These are phyloP conservation scores for Cetraspora pellucida DNA, from an alignment of 192 early-diverging fungal genomes.

Conservation along the genomic window DNA sequence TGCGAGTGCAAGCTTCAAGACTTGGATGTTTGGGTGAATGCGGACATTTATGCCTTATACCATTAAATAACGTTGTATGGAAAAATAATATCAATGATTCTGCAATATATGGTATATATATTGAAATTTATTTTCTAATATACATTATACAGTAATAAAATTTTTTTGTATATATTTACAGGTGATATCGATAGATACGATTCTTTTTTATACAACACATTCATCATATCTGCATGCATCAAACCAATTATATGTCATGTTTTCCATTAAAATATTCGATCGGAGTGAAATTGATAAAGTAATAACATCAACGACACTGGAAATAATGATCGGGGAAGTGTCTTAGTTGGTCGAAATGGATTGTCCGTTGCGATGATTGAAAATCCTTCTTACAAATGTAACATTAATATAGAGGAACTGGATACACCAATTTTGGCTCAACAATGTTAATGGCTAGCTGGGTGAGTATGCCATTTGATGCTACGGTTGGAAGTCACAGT, in stretches of 20 bases:
- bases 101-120: background rate
- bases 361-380: background rate
- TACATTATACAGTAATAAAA: background rate
- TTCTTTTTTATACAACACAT: background rate
- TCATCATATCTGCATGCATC: background rate
- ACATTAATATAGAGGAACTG: too few relatives aligned
- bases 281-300: background rate
- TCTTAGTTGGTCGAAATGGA: background rate
- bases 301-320: background rate
- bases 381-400: too few relatives aligned
- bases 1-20: background rate
- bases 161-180: background rate
- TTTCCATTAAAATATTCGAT: background rate
- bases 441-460: too few relatives aligned
- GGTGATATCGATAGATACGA: background rate
- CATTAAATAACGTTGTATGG: background rate
- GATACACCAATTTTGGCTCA: too few relatives aligned
- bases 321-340: background rate
- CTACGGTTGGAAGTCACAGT: too few relatives aligned
- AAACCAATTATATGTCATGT: background rate
- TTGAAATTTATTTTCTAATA: background rate
- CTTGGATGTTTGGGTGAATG: constrained; percentile 11
- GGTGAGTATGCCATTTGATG: too few relatives aligned
- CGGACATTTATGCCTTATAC: background rate
- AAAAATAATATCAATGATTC: background rate